These are phyloP conservation scores for Fusarium nisikadoi DNA, from an alignment of 2,329 filamentous ascomycete species.

Conservation along the genomic window DNA sequence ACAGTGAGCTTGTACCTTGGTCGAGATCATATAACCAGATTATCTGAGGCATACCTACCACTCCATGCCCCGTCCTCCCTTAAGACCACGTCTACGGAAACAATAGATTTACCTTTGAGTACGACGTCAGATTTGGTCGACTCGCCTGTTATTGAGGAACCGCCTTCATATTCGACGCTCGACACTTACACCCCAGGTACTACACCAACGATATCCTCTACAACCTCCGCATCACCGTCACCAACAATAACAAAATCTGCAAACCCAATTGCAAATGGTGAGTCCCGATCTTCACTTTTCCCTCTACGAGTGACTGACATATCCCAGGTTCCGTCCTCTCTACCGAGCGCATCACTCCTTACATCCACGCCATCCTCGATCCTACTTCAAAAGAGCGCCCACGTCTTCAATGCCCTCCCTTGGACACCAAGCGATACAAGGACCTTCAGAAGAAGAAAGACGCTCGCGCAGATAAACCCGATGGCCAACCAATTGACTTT, in stretches of 20 bases:
- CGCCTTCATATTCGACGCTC: slow-evolving; percentile 4
- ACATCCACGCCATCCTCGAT: slow-evolving; percentile 47
- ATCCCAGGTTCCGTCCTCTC: slow-evolving; percentile 49
- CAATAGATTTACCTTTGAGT: not conserved
- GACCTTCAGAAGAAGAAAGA: slow-evolving; percentile 26
- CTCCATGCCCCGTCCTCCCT: slow-evolving; percentile 3
- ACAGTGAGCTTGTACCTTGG: slow-evolving; percentile 35
- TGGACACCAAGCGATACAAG: slow-evolving; percentile 39
- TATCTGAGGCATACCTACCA: slow-evolving; percentile 32
- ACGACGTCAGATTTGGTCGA: not conserved
- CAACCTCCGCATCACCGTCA: not conserved
- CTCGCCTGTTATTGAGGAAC: not conserved
- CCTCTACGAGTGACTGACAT: not conserved
- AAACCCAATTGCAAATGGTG: slow-evolving; percentile 15
- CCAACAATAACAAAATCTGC: not conserved
- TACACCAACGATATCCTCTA: not conserved
- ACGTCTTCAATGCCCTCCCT: slow-evolving; percentile 45
- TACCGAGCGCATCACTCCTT: slow-evolving; percentile 37
- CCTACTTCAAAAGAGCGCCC: slow-evolving; percentile 39
- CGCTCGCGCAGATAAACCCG: not conserved
- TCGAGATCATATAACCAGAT: slow-evolving; percentile 35
- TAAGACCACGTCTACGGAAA: not conserved
- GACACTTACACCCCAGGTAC: slow-evolving; percentile 3
- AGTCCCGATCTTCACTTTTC: not conserved
- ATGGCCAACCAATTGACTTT: slow-evolving; percentile 46